Conservation (phyloP, 2,329 filamentous ascomycete genomes). For the Paraphoma sp. region DNA sequence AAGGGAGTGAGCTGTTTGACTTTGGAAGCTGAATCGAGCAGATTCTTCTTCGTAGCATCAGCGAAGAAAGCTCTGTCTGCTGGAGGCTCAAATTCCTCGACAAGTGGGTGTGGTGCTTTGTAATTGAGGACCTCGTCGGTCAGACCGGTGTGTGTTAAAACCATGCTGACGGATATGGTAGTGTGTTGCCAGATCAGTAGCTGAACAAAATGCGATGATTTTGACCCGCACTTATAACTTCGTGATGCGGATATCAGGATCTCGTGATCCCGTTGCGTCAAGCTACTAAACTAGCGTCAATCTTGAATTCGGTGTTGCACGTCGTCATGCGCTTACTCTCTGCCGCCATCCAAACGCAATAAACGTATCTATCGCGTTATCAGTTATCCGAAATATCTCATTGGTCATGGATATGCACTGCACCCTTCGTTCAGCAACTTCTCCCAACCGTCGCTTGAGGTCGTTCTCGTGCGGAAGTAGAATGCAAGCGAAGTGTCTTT, state of each 20-base stretch:
- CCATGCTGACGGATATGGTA: not conserved
- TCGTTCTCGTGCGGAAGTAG: not conserved
- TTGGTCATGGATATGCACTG: not conserved
- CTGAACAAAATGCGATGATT: too few relatives aligned
- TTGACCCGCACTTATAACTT: too few relatives aligned
- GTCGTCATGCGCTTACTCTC: not conserved
- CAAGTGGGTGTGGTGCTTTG: slow-evolving; percentile 5
- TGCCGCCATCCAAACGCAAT: not conserved
- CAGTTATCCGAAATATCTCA: not conserved
- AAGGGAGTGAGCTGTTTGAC: not conserved
- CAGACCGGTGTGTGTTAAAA: slow-evolving; percentile 3
- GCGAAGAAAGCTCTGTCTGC: slow-evolving; percentile 53
- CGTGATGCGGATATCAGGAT: too few relatives aligned
- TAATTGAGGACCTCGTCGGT: slow-evolving; percentile 6
- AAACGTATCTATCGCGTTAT: not conserved
- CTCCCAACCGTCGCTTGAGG: not conserved
- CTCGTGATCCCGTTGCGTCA: too few relatives aligned
- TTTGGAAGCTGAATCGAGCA: slow-evolving; percentile 16
- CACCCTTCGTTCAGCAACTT: not conserved
- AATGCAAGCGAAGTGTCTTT: not conserved
- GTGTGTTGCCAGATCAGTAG: too few relatives aligned
- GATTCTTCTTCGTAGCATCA: slow-evolving; percentile 43
- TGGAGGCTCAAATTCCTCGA: slow-evolving; percentile 4
- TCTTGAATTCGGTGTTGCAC: not conserved
- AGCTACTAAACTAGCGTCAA: too few relatives aligned